These are phyloP conservation scores for Batkoa obscura DNA, from an alignment of 371 early-diverging fungal species.

Conservation along the genomic window DNA sequence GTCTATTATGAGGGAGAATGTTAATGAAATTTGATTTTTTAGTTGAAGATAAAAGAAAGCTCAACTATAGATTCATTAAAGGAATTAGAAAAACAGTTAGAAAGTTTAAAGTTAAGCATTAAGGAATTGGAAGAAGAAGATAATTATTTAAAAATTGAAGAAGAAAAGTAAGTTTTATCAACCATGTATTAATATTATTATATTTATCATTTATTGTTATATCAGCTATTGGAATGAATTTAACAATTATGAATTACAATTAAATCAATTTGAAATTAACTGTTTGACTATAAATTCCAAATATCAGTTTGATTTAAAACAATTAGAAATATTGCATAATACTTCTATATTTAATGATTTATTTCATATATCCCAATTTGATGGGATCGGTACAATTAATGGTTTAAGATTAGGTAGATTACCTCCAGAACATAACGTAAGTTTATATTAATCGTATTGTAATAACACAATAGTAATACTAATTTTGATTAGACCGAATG, in stretches of 20 bases:
- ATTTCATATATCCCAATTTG: conserved; percentile 69
- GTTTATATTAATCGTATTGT: neutral
- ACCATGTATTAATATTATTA: neutral
- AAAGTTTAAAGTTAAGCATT: conserved; percentile 30
- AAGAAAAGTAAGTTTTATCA: conserved; percentile 21
- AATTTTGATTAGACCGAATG: conserved; percentile 47
- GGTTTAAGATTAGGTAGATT: conserved; percentile 79
- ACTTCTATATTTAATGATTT: conserved; percentile 88
- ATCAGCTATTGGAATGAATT: conserved; percentile 13
- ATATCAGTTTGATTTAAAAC: conserved; percentile 53
- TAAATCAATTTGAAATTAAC: conserved; percentile 47
- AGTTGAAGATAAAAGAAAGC: conserved; percentile 26
- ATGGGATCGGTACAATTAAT: conserved; percentile 81
- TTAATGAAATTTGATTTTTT: neutral
- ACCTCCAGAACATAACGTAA: conserved; percentile 24
- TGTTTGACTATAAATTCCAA: conserved; percentile 56
- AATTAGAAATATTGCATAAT: conserved; percentile 64
- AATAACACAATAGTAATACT: neutral
- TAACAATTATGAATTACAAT: conserved; percentile 41
- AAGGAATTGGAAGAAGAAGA: conserved; percentile 34
- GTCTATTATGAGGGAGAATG: neutral
- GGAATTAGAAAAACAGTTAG: conserved; percentile 36
- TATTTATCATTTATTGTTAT: too few species aligned
- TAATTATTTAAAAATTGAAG: conserved; percentile 34
- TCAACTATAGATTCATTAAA: conserved; percentile 27